Conservation (phyloP, 1,284 basidiomycete species). For the Clitocybe nebularis region DNA sequence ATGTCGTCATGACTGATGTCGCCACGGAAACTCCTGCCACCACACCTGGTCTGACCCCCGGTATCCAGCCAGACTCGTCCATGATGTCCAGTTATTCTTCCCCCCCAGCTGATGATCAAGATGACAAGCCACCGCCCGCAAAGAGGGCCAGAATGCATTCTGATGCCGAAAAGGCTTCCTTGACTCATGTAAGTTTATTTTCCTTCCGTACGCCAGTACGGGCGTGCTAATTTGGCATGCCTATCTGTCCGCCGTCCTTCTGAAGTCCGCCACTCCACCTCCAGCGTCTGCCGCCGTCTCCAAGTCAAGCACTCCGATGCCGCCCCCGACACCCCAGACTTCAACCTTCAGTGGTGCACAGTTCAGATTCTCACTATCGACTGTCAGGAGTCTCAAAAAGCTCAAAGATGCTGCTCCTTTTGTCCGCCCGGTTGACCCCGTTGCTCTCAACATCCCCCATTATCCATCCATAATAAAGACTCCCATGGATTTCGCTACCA, state of each 20-base stretch:
- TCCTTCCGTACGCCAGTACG: constrained; percentile 42
- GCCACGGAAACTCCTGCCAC: constrained; percentile 35
- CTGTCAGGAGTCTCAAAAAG: constrained; percentile 84
- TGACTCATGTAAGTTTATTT: constrained; percentile 59
- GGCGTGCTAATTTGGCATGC: constrained; percentile 51
- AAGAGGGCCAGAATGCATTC: constrained; percentile 46
- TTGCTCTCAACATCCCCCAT: constrained; percentile 88
- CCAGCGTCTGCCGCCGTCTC: constrained; percentile 44
- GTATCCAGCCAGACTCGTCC: constrained; percentile 33
- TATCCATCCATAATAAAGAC: constrained; percentile 85
- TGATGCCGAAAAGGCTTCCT: constrained; percentile 49
- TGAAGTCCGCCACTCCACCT: constrained; percentile 71
- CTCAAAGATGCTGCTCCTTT: constrained; percentile 84
- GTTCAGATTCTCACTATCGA: constrained; percentile 78
- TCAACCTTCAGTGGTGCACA: constrained; percentile 60
- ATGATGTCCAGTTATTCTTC: constrained; percentile 42
- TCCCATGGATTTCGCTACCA: constrained; percentile 95
- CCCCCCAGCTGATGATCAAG: constrained; percentile 38
- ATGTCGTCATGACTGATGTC: constrained; percentile 50
- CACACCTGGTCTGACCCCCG: constrained; percentile 36
- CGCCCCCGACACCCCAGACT: constrained; percentile 32
- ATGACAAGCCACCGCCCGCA: constrained; percentile 64
- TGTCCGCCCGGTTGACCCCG: constrained; percentile 85
- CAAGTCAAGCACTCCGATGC: constrained; percentile 32
- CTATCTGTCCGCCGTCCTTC: constrained; percentile 34